A percentile compares a stretch with the other conserved stretches of the same genome.
Evolutionary conservation across 2,329 filamentous ascomycete species (phyloP).

Genomic region (Talaromyces sp.): DNA sequence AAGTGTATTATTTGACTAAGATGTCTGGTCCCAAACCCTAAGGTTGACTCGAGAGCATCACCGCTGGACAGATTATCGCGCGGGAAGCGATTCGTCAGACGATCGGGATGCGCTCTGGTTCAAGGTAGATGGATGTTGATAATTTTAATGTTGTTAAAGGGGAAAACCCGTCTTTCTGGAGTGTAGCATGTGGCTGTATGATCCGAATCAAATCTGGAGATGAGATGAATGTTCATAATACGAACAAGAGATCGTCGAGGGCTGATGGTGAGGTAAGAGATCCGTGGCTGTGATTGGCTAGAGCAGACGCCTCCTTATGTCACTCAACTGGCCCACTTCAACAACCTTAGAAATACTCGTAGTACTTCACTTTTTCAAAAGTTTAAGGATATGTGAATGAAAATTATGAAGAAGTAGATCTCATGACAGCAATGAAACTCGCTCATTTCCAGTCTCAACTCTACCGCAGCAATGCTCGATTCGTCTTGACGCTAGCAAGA

Average conservation of each 20-base stretch:
- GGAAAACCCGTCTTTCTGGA: neutral
- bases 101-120: neutral
- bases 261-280: neutral
- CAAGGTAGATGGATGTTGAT: neutral
- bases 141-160: neutral
- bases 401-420: too few species aligned
- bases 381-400: too few species aligned
- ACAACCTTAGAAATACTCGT: neutral
- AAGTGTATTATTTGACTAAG: neutral
- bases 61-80: neutral
- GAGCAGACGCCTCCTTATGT: neutral
- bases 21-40: neutral
- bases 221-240: neutral
- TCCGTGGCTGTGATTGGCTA: neutral
- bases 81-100: neutral
- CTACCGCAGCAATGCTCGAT: neutral
- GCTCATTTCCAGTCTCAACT: neutral
- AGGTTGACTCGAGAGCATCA: neutral
- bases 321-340: neutral
- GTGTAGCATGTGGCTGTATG: neutral
- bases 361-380: neutral
- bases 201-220: neutral
- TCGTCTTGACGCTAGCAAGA: conserved; percentile 18
- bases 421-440: neutral
- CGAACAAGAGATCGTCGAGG: neutral